These are phyloP conservation scores for Fusarium bulbicola DNA, from an alignment of 2,329 filamentous ascomycete genomes.

Conservation along the genomic window DNA sequence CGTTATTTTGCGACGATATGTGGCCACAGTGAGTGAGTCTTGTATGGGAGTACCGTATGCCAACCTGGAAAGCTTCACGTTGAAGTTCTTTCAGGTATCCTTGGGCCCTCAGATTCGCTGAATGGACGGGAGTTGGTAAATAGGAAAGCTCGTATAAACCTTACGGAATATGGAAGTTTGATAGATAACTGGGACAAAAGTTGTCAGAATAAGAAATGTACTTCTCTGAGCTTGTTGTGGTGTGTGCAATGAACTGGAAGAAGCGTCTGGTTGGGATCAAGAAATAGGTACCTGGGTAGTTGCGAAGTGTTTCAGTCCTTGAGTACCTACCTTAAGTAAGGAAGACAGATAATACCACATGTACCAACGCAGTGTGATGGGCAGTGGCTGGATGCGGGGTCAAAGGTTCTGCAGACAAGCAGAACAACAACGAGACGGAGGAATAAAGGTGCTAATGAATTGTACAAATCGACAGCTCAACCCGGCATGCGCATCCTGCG, in stretches of 20 bases:
- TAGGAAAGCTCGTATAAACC: neutral
- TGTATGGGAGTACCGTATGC: neutral
- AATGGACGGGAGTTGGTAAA: neutral
- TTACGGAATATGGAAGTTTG: neutral
- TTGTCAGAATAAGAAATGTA: constrained; percentile 10
- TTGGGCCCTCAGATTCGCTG: neutral
- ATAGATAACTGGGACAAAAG: constrained; percentile 6
- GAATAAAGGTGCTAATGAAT: constrained; percentile 31
- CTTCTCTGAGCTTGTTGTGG: neutral
- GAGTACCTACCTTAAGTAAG: neutral
- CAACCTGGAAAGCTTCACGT: constrained; percentile 7
- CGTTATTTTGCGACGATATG: constrained; percentile 5
- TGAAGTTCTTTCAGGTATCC: constrained; percentile 1
- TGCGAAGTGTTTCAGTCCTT: constrained; percentile 27
- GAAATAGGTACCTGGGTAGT: neutral
- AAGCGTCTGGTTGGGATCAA: constrained; percentile 17
- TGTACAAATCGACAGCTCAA: constrained; percentile 16
- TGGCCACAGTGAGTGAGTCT: neutral
- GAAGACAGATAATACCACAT: constrained; percentile 9
- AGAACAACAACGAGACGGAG: constrained; percentile 18
- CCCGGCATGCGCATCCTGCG: neutral
- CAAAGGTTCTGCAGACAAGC: constrained; percentile 9
- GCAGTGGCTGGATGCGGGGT: constrained; percentile 38
- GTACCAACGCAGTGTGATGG: constrained; percentile 9
- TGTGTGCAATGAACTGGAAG: constrained; percentile 8